phyloP scores from a whole-genome alignment of 192 early-diverging fungal species.

The Entomortierella parvispora region DNA sequence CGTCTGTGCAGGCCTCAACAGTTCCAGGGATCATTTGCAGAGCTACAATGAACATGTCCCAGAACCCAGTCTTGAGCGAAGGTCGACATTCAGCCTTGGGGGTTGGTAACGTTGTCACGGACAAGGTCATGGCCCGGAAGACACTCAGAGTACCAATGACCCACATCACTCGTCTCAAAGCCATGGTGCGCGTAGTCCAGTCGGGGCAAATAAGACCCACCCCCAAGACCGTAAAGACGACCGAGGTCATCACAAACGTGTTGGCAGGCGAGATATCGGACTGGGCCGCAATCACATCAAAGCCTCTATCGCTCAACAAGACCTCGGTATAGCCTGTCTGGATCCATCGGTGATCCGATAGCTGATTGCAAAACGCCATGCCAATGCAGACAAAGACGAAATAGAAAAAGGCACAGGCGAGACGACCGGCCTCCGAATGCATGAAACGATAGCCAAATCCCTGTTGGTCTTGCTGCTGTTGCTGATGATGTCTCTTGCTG shows the following conservation, averaged over 20 bases:
- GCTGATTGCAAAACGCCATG: conserved; percentile 54
- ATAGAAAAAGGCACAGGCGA: conserved; percentile 31
- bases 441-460: conserved; percentile 28
- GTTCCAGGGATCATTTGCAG: conserved; percentile 50
- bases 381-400: conserved; percentile 43
- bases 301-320: conserved; percentile 44
- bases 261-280: conserved; percentile 45
- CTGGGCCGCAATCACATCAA: conserved; percentile 44
- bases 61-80: conserved; percentile 37
- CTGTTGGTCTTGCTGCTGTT: neutral
- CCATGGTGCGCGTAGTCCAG: conserved; percentile 43
- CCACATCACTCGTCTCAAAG: conserved; percentile 49
- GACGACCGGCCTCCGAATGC: conserved; percentile 34
- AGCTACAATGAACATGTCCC: conserved; percentile 45
- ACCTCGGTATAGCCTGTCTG: conserved; percentile 38
- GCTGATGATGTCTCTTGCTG: neutral
- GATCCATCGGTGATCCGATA: conserved; percentile 55
- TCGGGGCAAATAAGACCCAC: conserved; percentile 41
- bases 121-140: conserved; percentile 39
- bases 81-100: conserved; percentile 52
- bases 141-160: conserved; percentile 39
- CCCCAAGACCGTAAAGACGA: conserved; percentile 37
- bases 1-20: conserved; percentile 55
- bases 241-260: conserved; percentile 50
- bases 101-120: conserved; percentile 51